Evolutionary conservation across 768 basidiomycete genomes (phyloP), one percentile per base, ranked within the genome.

Genomic region (Brasilioporus rufonigricans): DNA sequence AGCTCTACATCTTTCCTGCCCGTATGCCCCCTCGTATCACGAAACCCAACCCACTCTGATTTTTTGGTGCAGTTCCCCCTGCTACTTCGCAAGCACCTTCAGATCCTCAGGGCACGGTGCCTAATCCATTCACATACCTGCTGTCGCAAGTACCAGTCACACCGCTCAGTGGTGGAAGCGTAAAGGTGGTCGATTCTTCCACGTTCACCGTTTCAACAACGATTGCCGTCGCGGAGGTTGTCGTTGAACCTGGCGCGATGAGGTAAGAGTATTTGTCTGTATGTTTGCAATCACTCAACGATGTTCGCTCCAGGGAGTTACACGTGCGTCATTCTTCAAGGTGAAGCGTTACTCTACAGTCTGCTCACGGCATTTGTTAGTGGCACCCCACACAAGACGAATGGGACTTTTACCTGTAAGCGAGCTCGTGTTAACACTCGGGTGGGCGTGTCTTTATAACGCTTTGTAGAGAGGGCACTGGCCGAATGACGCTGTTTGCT

Each of bases 301-400:
- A 52, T 21, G 3, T 48, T 35, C 26, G 18, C 41, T 16, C 29
- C 59, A 80, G 82, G 53, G 84, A 83, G 60, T 74, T 84, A 55
- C 83, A 85, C 67, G 81, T 81, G 66, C 60, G 76, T 63, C 26
- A 18, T 32, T 12, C 18, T 26, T n/a, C n/a, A n/a, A n/a, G n/a
- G n/a, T 19, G 13, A 19, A 16, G 19, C 1, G 29, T 40, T 14
- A 21, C 43, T 21, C 14, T 24, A 5, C 14, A 10, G 3, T 44
- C 12, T 27, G 11, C 44, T 60, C n/a, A 54, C 5, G 4, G 27
- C 23, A 27, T 56, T 29, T 21, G 8, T 49, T 43, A 85, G 85
- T 87, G 86, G 86, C 86, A 87, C 59, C 86, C 86, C 8, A 82
- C 80, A 12, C 74, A 83, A 61, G 82, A 85, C 55, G 85, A 86